phyloP scores from a whole-genome alignment of 306 rosid genomes.

The Dryas alaskensis region DNA sequence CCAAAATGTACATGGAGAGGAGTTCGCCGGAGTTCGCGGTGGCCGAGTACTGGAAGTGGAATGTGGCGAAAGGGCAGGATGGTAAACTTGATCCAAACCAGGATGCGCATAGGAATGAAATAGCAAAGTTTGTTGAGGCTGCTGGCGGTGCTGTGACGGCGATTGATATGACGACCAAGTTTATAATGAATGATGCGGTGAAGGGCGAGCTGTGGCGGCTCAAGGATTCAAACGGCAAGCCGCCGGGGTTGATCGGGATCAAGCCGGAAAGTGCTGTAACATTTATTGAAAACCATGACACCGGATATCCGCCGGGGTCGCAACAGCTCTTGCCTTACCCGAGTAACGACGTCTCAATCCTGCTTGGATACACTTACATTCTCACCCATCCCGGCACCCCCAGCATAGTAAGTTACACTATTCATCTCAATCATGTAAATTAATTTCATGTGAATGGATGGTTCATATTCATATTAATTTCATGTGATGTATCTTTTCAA shows the following conservation, averaged over 20 bases:
- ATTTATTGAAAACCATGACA: constrained; percentile 77
- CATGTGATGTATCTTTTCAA: not conserved
- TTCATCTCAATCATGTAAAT: not conserved
- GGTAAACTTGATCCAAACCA: constrained; percentile 39
- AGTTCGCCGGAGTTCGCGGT: constrained; percentile 64
- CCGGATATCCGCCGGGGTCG: constrained; percentile 36
- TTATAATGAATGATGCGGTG: constrained; percentile 54
- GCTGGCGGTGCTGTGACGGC: constrained; percentile 45
- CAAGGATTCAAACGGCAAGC: constrained; percentile 51
- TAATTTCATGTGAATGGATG: no score
- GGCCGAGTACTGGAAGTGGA: constrained; percentile 48
- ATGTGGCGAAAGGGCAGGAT: constrained; percentile 22
- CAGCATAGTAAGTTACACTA: constrained; percentile 42
- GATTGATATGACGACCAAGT: constrained; percentile 53
- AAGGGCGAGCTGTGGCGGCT: constrained; percentile 58
- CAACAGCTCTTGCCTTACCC: constrained; percentile 67
- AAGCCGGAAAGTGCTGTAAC: constrained; percentile 77
- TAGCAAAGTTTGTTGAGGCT: constrained; percentile 39
- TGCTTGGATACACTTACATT: constrained; percentile 76
- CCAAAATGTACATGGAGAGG: constrained; percentile 45
- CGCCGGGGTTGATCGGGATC: constrained; percentile 69
- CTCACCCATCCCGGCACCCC: constrained; percentile 85
- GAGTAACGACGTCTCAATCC: constrained; percentile 42
- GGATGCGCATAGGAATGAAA: constrained; percentile 31
- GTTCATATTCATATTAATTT: no score